A percentile compares a stretch with the other conserved stretches of the same genome.
These are phyloP conservation scores for Antrodiella citrinella DNA, from an alignment of 768 basidiomycete genomes.

Conservation along the genomic window DNA sequence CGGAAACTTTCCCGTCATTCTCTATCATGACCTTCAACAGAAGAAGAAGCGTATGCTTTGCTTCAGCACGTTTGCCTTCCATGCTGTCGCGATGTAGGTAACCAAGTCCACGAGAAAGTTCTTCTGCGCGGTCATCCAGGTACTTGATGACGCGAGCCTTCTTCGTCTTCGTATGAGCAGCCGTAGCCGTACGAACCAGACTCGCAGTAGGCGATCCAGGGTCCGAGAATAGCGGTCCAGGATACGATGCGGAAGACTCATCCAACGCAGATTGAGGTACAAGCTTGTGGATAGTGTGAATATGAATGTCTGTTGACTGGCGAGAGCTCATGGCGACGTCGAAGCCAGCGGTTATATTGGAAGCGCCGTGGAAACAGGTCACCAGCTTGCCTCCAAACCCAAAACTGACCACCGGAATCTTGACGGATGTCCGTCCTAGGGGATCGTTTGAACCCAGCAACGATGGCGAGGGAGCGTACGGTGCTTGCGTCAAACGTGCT, in stretches of 20 bases:
- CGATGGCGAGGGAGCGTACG: constrained; percentile 82
- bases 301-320: constrained; percentile 58
- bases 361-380: constrained; percentile 72
- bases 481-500: constrained; percentile 28
- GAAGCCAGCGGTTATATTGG: constrained; percentile 62
- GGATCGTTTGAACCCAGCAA: constrained; percentile 78
- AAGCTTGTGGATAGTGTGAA: constrained; percentile 61
- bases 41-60: constrained; percentile 65
- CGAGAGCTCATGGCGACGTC: constrained; percentile 71
- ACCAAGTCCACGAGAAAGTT: constrained; percentile 68
- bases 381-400: constrained; percentile 92
- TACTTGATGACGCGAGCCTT: constrained; percentile 74
- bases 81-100: constrained; percentile 49
- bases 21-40: constrained; percentile 77
- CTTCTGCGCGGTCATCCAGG: constrained; percentile 64
- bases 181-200: constrained; percentile 55
- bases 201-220: constrained; percentile 54
- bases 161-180: constrained; percentile 70
- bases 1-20: constrained; percentile 80
- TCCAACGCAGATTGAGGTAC: constrained; percentile 61
- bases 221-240: constrained; percentile 84
- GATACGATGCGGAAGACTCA: constrained; percentile 50
- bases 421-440: constrained; percentile 60
- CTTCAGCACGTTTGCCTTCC: constrained; percentile 59
- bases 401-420: constrained; percentile 78